Percentiles rank a stretch among this genome's conserved stretches.
Evolutionary conservation across 495 filamentous ascomycete genomes (phyloP).

Genomic region (Podospora comata): DNA sequence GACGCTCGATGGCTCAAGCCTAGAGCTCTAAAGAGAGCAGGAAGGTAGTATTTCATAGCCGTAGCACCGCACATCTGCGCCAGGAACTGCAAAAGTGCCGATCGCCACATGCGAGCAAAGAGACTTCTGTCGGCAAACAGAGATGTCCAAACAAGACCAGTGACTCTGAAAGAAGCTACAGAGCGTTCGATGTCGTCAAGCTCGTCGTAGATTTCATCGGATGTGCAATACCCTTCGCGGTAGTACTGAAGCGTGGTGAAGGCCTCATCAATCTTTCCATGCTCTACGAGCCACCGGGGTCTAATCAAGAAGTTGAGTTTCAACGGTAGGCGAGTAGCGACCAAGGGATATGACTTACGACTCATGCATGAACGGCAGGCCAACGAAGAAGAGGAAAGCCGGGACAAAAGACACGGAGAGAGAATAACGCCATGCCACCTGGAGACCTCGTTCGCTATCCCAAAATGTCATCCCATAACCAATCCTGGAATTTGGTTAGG

Average conservation of each 20-base stretch:
- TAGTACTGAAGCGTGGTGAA: constrained; percentile 41
- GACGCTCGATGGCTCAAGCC: constrained; percentile 44
- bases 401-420: constrained; percentile 46
- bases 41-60: constrained; percentile 56
- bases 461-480: constrained; percentile 47
- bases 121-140: constrained; percentile 41
- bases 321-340: not conserved
- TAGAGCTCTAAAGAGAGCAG: constrained; percentile 45
- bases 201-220: constrained; percentile 37
- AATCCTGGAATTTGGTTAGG: constrained; percentile 33
- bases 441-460: constrained; percentile 29
- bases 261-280: constrained; percentile 38
- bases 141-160: constrained; percentile 35
- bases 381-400: constrained; percentile 40
- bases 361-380: constrained; percentile 50
- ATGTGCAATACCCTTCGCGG: constrained; percentile 41
- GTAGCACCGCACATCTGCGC: constrained; percentile 54
- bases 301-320: constrained; percentile 20
- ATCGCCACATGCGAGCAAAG: constrained; percentile 45
- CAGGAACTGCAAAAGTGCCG: constrained; percentile 51
- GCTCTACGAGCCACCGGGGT: constrained; percentile 50
- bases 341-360: constrained; percentile 35
- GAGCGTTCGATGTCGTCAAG: constrained; percentile 38
- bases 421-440: constrained; percentile 46
- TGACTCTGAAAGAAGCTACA: constrained; percentile 32